Evolutionary conservation across 148 eudicot genomes (phyloP).

Genomic region (Diospyros kaki): DNA sequence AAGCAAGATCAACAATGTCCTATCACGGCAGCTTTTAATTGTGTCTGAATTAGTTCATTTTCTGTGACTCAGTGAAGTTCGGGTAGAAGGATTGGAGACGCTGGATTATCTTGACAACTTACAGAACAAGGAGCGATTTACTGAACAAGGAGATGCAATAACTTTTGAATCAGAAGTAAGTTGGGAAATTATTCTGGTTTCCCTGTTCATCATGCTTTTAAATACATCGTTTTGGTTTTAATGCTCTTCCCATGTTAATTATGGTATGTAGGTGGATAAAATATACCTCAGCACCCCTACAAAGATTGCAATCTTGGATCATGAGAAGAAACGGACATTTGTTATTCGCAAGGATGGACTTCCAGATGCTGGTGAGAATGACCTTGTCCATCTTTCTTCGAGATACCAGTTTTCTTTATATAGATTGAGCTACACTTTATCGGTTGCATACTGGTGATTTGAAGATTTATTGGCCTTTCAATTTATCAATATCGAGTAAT

Average conservation of each 20-base stretch:
- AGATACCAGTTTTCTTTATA: not conserved
- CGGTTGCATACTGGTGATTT: not conserved
- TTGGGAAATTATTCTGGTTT: conserved; percentile 7
- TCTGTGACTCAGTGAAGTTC: conserved; percentile 66
- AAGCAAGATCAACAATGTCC: too few relatives aligned
- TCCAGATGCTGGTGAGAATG: conserved; percentile 83
- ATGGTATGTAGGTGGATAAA: conserved; percentile 63
- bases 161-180: conserved; percentile 90
- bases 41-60: conserved; percentile 10
- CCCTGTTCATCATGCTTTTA: conserved; percentile 1
- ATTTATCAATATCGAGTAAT: not conserved
- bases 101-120: conserved; percentile 86
- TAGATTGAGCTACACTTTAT: conserved; percentile 2
- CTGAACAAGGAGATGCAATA: conserved; percentile 97
- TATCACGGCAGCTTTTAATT: not conserved
- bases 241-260: not conserved
- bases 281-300: conserved; percentile 89
- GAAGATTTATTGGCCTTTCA: not conserved
- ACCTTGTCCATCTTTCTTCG: conserved; percentile 3
- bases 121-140: conserved; percentile 66
- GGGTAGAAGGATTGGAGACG: conserved; percentile 92
- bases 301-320: conserved; percentile 84
- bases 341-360: conserved; percentile 92
- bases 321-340: conserved; percentile 88
- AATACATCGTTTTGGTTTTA: not conserved